Evolutionary conservation across 495 filamentous ascomycete genomes (phyloP).

Genomic region (Delitschia confertaspora): DNA sequence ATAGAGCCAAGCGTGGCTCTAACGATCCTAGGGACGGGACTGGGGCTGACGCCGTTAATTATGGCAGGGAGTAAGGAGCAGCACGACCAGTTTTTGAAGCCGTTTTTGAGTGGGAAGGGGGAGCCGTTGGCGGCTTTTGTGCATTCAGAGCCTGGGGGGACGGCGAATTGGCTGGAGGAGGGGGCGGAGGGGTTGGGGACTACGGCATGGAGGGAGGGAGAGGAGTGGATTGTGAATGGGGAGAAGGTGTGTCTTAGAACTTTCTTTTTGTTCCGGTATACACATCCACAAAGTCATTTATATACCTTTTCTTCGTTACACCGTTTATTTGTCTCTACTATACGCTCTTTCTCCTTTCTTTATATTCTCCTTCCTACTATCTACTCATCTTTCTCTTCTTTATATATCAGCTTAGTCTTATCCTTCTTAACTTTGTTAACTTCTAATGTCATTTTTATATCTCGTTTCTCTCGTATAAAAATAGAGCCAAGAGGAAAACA

Average conservation of each 20-base stretch:
- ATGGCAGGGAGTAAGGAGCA: constrained; percentile 37
- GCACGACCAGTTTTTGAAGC: constrained; percentile 40
- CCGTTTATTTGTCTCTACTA: background rate
- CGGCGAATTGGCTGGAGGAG: constrained; percentile 45
- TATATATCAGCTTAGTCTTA: too few species aligned
- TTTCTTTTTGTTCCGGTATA: too few species aligned
- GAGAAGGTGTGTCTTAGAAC: constrained; percentile 47
- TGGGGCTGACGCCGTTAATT: constrained; percentile 44
- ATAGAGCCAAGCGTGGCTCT: constrained; percentile 42
- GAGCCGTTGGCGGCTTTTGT: constrained; percentile 44
- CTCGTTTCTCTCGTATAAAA: too few species aligned
- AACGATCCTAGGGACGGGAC: constrained; percentile 45
- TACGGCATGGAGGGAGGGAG: constrained; percentile 41
- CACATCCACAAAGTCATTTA: too few species aligned
- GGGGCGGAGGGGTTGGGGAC: constrained; percentile 42
- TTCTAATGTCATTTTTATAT: too few species aligned
- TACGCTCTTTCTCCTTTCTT: too few species aligned
- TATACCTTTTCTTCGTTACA: background rate
- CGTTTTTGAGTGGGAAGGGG: constrained; percentile 41
- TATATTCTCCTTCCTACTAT: too few species aligned
- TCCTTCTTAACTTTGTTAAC: too few species aligned
- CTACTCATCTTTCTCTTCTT: too few species aligned
- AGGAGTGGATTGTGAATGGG: constrained; percentile 48
- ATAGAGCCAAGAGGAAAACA: too few species aligned
- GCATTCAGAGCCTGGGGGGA: constrained; percentile 44